phyloP scores from a whole-genome alignment of 2,329 filamentous ascomycete species.

The Aureobasidium sp. region DNA sequence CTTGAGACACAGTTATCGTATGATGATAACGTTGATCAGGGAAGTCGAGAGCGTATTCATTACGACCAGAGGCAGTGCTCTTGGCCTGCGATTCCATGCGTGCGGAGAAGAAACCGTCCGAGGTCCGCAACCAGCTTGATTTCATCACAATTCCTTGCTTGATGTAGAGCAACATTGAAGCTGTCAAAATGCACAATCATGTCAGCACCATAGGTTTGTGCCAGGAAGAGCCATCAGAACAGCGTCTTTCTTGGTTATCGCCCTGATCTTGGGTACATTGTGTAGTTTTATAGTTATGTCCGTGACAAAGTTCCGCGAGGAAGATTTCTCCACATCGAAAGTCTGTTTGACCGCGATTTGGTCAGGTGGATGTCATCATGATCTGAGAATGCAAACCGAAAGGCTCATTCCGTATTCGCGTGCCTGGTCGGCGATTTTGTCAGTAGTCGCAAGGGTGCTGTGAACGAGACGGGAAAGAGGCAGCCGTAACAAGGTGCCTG shows the following conservation, averaged over 20 bases:
- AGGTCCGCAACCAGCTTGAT: not conserved
- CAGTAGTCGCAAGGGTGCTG: not conserved
- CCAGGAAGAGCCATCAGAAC: not conserved
- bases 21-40: not conserved
- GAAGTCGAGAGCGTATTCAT: not conserved
- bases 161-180: not conserved
- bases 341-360: not conserved
- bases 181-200: not conserved
- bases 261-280: not conserved
- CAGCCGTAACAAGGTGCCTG: not conserved
- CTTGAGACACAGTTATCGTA: not conserved
- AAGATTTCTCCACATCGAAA: not conserved
- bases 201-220: not conserved
- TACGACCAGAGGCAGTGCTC: slow-evolving; percentile 3
- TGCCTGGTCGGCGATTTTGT: slow-evolving; percentile 7
- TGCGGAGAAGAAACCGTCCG: not conserved
- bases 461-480: not conserved
- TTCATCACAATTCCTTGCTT: not conserved
- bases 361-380: slow-evolving; percentile 8
- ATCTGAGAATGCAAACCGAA: not conserved
- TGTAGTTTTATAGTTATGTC: not conserved
- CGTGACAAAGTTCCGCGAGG: not conserved
- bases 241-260: not conserved
- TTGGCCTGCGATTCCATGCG: not conserved
- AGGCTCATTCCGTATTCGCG: not conserved